Base-by-base conservation (phyloP, 495 filamentous ascomycete genomes). In the Penicillium subrubescens region DNA sequence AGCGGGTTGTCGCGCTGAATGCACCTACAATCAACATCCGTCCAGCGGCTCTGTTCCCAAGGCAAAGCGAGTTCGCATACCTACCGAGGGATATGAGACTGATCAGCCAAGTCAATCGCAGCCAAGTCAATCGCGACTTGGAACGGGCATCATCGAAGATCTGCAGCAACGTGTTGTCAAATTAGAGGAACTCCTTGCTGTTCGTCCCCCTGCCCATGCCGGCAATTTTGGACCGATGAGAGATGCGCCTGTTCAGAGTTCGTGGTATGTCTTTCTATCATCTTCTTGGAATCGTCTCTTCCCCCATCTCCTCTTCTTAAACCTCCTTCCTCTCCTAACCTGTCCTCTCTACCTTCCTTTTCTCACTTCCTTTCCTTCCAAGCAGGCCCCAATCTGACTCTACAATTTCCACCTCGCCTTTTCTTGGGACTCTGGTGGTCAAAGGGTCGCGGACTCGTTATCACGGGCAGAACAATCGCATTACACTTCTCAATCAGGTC, bases 391-490 rank as follows among this genome's bases (percentile, higher is more conserved):
- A 46, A 44, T 15, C 54, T 17, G 31, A 54, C 8, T 50, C 37
- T 14, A 43, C 57, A 12, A 11, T 10, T 19, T 59, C 61, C 7
- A 57, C 19, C 35, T 31, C 61, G 23, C 31, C 62, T 2, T 67
- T 57, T 17, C 54, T 57, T 0, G 73, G 69, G 0, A 71, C 68
- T 12, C 48, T 75, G 11, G 68, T 70, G 11, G 69, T 69, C 35
- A 73, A 75, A 48, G 73, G 69, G 25, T 62, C 65, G 6, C 65
- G 73, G 35, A 61, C 71, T 5, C 61, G 71, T 17, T 75, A 70
- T 17, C 71, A 75, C 52, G 71, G 71, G 2, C 68, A 71, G 51
- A 71, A 71, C 34, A 63, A 63, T 33, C 63, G 73, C 31, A 60
- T 68, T 44, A 64, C 67, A 7, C 67, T 73, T 29, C 43, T 75